phyloP scores from a whole-genome alignment of 2,329 filamentous ascomycete genomes.

The Aureobasidium sp. region DNA sequence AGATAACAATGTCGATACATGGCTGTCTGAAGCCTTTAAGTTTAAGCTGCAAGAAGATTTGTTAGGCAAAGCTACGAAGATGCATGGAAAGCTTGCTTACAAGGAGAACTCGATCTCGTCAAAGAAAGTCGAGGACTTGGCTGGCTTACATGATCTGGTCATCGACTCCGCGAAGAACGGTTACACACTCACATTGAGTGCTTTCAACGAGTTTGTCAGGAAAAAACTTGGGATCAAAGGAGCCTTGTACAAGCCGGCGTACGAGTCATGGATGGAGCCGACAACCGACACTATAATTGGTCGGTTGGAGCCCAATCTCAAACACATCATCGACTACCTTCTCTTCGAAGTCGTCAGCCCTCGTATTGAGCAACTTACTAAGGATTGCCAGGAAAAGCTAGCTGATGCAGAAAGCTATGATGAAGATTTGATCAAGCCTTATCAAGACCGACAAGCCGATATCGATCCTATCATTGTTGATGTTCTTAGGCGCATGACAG shows the following conservation, averaged over 20 bases:
- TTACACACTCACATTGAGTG: slow-evolving; percentile 39
- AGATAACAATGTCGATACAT: slow-evolving; percentile 32
- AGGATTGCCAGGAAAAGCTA: slow-evolving; percentile 13
- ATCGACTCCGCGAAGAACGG: slow-evolving; percentile 40
- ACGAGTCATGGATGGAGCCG: slow-evolving; percentile 23
- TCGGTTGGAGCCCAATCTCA: slow-evolving; percentile 10
- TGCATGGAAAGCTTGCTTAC: slow-evolving; percentile 57
- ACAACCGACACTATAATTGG: slow-evolving; percentile 16
- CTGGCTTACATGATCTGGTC: slow-evolving; percentile 33
- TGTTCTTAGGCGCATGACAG: background rate
- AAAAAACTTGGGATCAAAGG: slow-evolving; percentile 45
- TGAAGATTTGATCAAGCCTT: background rate
- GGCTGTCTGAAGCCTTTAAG: slow-evolving; percentile 46
- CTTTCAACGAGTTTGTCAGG: slow-evolving; percentile 46
- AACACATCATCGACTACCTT: slow-evolving; percentile 56
- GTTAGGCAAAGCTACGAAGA: slow-evolving; percentile 57
- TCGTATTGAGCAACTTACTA: slow-evolving; percentile 16
- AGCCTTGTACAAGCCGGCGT: slow-evolving; percentile 28
- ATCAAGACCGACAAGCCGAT: background rate
- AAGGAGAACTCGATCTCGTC: slow-evolving; percentile 24
- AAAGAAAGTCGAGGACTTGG: slow-evolving; percentile 19
- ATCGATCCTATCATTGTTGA: background rate
- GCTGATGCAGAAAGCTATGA: background rate
- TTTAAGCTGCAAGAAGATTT: slow-evolving; percentile 51
- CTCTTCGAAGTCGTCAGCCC: slow-evolving; percentile 23